A percentile compares a stretch with the other conserved stretches of the same genome.
Evolutionary conservation across 345 rosid genomes (phyloP).

Genomic region (Populus pruinosa): DNA sequence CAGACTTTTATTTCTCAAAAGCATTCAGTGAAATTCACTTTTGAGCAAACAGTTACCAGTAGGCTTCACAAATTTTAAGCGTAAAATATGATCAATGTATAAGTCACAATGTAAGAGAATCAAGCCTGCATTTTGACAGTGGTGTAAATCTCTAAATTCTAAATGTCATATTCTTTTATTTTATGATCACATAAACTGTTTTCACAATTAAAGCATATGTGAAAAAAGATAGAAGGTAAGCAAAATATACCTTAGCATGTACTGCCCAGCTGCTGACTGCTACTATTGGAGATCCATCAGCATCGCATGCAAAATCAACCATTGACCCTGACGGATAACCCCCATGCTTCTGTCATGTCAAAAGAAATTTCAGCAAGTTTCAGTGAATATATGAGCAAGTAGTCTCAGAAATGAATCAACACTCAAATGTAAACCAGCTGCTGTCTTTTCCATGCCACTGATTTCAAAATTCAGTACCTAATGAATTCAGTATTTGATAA

Average conservation of each 20-base stretch:
- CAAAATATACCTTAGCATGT: constrained; percentile 65
- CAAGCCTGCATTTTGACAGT: neutral
- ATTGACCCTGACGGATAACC: constrained; percentile 90
- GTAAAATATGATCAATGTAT: neutral
- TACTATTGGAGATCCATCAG: constrained; percentile 75
- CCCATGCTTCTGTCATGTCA: constrained; percentile 53
- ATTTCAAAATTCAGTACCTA: neutral
- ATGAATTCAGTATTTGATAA: neutral
- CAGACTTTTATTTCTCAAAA: neutral
- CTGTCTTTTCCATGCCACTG: neutral
- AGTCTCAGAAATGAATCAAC: neutral
- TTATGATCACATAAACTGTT: neutral
- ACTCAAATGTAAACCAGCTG: neutral
- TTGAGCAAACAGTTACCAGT: neutral
- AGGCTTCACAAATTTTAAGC: neutral
- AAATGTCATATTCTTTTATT: neutral
- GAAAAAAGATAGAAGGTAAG: neutral
- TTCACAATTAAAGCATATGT: neutral
- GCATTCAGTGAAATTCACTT: neutral
- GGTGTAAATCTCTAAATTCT: neutral
- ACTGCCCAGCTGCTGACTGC: constrained; percentile 84
- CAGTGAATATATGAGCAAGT: neutral
- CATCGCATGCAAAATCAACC: constrained; percentile 91
- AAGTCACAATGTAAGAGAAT: neutral
- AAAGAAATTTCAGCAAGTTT: constrained; percentile 10